A percentile compares a stretch with the other conserved stretches of the same genome.
phyloP scores from a whole-genome alignment of 306 rosid species.

The Prunus campanulata region DNA sequence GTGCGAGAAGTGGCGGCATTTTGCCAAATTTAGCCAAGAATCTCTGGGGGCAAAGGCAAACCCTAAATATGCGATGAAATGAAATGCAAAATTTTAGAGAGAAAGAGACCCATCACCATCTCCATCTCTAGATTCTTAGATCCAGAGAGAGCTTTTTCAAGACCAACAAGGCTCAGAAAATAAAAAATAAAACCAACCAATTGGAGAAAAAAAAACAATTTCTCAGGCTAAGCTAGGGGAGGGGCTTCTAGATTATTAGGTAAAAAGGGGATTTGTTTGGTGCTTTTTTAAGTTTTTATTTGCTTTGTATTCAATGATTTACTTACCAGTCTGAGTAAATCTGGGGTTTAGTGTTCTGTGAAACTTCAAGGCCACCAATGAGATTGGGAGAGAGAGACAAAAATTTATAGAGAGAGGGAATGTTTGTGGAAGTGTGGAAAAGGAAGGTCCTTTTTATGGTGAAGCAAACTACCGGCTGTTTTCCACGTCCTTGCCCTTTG shows the following conservation, averaged over 20 bases:
- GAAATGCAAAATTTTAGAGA: not conserved
- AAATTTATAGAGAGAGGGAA: not conserved
- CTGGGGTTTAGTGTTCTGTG: conserved; percentile 4
- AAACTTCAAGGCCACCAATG: conserved; percentile 41
- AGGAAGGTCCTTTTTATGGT: conserved; percentile 24
- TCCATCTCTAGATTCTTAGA: conserved; percentile 21
- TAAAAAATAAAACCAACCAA: not conserved
- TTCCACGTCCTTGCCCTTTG: conserved; percentile 13
- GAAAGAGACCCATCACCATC: conserved; percentile 8
- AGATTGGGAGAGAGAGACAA: not conserved
- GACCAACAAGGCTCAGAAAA: not conserved
- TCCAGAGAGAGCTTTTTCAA: conserved; percentile 7
- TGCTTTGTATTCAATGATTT: not conserved
- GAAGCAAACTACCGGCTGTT: conserved; percentile 3
- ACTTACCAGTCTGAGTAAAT: conserved; percentile 18
- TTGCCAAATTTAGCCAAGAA: conserved; percentile 46
- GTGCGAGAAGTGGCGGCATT: conserved; percentile 25
- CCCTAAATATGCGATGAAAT: conserved; percentile 8
- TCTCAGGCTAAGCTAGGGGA: not conserved
- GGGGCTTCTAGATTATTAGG: not conserved
- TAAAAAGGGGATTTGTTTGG: not conserved
- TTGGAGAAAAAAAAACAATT: not conserved
- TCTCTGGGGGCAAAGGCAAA: conserved; percentile 10
- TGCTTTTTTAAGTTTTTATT: not conserved
- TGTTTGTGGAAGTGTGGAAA: conserved; percentile 7